A percentile compares a stretch with the other conserved stretches of the same genome.
phyloP scores from a whole-genome alignment of 2,329 filamentous ascomycete genomes.

The Cryphonectria japonica region DNA sequence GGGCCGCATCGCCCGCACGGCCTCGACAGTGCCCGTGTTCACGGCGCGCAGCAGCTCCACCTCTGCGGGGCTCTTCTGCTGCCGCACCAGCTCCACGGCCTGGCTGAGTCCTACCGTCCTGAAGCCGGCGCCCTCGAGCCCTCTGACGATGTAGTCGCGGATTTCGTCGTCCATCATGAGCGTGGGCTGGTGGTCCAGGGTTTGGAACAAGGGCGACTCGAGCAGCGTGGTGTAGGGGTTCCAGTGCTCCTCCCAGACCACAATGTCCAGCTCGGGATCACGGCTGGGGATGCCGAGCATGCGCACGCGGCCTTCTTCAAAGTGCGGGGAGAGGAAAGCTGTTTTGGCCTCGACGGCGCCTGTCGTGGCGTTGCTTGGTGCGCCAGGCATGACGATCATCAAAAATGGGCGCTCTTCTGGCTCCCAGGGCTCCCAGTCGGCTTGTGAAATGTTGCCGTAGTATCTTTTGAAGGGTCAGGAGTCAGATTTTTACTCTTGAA shows the following conservation, averaged over 20 bases:
- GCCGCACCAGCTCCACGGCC: conserved; percentile 60
- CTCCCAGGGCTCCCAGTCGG: conserved; percentile 68
- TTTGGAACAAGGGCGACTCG: conserved; percentile 45
- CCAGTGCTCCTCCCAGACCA: conserved; percentile 68
- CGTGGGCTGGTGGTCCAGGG: conserved; percentile 35
- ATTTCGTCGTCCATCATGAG: conserved; percentile 70
- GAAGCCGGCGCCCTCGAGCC: conserved; percentile 57
- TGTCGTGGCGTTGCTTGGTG: conserved; percentile 32
- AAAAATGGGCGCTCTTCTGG: conserved; percentile 66
- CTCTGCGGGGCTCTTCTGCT: conserved; percentile 60
- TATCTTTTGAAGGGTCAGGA: conserved; percentile 39
- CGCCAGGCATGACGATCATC: conserved; percentile 59
- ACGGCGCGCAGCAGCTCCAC: conserved; percentile 62
- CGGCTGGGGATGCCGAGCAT: conserved; percentile 62
- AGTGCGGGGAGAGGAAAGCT: conserved; percentile 61
- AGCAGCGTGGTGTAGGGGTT: conserved; percentile 62
- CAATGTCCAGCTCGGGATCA: conserved; percentile 52
- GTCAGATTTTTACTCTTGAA: conserved; percentile 10
- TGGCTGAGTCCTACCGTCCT: conserved; percentile 57
- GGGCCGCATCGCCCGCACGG: conserved; percentile 58
- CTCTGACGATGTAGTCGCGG: conserved; percentile 64
- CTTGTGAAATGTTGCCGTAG: conserved; percentile 64
- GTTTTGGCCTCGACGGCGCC: conserved; percentile 56
- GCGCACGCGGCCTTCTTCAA: conserved; percentile 62
- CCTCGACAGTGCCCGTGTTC: conserved; percentile 66